Base-by-base conservation (phyloP, 257 asterid species). In the Ballota nigra region DNA sequence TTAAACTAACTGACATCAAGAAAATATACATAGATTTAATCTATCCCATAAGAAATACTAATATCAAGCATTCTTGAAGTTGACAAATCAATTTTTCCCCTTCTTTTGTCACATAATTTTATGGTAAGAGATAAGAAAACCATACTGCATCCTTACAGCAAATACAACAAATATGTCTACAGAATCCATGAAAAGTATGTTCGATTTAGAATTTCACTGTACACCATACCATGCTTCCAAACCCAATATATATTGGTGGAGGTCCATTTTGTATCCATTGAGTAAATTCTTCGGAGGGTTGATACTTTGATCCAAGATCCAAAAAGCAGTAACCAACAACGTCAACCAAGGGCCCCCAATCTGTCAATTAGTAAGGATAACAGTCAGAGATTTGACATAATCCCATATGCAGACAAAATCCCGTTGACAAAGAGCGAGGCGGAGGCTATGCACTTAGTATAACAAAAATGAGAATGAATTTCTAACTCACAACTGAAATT, bases 281-380 rank as follows among this genome's bases (percentile, higher is more conserved):
- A 61, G 71, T 71, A 71, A 95, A 92, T 43, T 92, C 88, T 71
- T 87, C 90, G 13, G 88, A 34, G 12, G 99, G 98, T 77, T 86
- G 80, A 79, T 89, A 88, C 62, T 83, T 82, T 7, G 94, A 86
- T 36, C 96, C 96, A 66, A 83, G 92, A 63, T 92, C 81, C 72
- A 92, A 61, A 73, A 95, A 88, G 77, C 99, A 95, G 80, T 89
- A 95, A 47, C 99, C 99, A 74, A 89, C 96, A 72, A 95, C 96
- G 81, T 95, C 99, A 65, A 95, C 98, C 66, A 81, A 80, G 40
- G 95, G 86, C 55, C 97, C 98, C 99, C 99, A 95, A 72, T 95
- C 99, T 95, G 87, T 83, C 79, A 36, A 85, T 47, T 15, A 75
- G 56, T 53, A 76, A 76, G 33, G 19, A 70, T 62, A 68, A 53